These are phyloP conservation scores for Martiniozyma abietophila DNA, from an alignment of 805 yeast genomes.

Conservation along the genomic window DNA sequence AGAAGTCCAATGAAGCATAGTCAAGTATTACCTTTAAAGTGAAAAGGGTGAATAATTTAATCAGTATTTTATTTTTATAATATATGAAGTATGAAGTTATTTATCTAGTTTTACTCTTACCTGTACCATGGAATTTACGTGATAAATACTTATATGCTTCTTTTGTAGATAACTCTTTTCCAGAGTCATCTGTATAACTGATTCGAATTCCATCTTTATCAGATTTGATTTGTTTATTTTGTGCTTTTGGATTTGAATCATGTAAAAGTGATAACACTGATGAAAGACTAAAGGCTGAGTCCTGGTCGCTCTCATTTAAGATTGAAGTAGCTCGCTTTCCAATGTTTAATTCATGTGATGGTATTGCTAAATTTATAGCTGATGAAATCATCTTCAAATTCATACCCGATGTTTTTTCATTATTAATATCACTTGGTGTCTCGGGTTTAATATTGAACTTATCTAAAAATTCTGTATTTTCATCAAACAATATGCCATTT, in stretches of 20 bases:
- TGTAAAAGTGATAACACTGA: conserved; percentile 8
- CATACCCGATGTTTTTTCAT: not conserved
- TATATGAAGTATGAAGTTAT: too few relatives aligned
- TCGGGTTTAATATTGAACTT: conserved; percentile 17
- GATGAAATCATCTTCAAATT: too few relatives aligned
- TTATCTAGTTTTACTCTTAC: conserved; percentile 10
- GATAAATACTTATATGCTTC: conserved; percentile 73
- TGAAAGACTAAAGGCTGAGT: conserved; percentile 7
- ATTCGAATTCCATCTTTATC: conserved; percentile 36
- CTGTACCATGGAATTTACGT: conserved; percentile 65
- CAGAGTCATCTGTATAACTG: conserved; percentile 55
- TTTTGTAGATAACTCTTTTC: conserved; percentile 48
- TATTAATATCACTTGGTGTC: not conserved
- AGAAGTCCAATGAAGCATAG: conserved; percentile 59
- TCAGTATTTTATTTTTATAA: too few relatives aligned
- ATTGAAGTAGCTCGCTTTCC: conserved; percentile 1
- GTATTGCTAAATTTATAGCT: not conserved
- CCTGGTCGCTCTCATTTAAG: not conserved
- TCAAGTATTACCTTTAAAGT: conserved; percentile 50
- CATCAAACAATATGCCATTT: conserved; percentile 24
- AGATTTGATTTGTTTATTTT: conserved; percentile 7
- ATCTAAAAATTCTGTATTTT: conserved; percentile 28
- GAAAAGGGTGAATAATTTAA: conserved; percentile 3
- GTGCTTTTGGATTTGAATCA: conserved; percentile 1
- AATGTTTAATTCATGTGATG: too few relatives aligned